Conservation (phyloP, 2,329 filamentous ascomycete genomes). For the Aureobasidium melanogenum region DNA sequence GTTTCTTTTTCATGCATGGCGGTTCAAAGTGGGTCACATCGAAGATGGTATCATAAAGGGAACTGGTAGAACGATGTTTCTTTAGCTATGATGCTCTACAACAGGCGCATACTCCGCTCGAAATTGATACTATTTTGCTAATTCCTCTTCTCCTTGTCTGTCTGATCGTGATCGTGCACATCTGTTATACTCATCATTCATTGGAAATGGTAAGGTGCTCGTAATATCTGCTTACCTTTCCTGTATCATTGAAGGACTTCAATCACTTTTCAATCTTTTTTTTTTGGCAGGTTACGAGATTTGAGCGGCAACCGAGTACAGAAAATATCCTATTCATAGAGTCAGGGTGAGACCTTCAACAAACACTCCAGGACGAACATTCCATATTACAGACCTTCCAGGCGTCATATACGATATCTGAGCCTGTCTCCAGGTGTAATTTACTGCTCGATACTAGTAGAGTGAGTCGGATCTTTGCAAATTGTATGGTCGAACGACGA, state of each 20-base stretch:
- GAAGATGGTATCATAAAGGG: not conserved
- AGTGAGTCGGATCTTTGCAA: too few relatives aligned
- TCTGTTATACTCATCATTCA: too few relatives aligned
- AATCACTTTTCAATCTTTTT: not conserved
- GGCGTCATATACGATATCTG: not conserved
- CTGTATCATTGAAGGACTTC: too few relatives aligned
- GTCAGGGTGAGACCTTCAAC: not conserved
- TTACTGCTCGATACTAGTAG: too few relatives aligned
- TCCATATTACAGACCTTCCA: not conserved
- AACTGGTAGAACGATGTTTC: not conserved
- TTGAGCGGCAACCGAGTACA: not conserved
- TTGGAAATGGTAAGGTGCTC: not conserved
- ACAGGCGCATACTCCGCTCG: not conserved
- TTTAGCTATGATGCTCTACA: slow-evolving; percentile 1
- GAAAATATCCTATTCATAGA: not conserved
- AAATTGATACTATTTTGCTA: not conserved
- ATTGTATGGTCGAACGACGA: not conserved
- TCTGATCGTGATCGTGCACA: not conserved
- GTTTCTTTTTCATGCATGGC: not conserved
- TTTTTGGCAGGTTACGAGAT: not conserved
- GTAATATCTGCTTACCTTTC: not conserved
- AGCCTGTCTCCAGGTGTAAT: too few relatives aligned
- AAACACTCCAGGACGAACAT: not conserved
- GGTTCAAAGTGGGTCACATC: not conserved
- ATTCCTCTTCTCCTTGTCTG: not conserved